A percentile compares a stretch with the other conserved stretches of the same genome.
Evolutionary conservation across 306 rosid genomes (phyloP).

Genomic region (Casuarina glauca): DNA sequence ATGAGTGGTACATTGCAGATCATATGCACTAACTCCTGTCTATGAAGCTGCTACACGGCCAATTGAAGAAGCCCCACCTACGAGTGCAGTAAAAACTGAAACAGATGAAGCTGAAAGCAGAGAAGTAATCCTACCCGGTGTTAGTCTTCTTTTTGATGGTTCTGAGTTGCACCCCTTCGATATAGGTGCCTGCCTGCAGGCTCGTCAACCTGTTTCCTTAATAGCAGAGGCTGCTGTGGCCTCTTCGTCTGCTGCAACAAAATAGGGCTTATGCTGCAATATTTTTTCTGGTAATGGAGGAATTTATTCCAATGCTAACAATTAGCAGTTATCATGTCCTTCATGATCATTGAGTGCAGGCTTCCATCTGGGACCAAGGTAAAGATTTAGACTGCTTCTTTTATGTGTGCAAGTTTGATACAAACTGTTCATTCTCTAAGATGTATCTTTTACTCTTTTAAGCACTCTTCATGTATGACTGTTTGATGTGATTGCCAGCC

Average conservation of each 20-base stretch:
- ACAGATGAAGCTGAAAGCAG: slow-evolving; percentile 73
- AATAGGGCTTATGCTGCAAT: slow-evolving; percentile 41
- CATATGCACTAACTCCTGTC: slow-evolving; percentile 60
- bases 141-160: slow-evolving; percentile 89
- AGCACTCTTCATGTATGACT: background rate
- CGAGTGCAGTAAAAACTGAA: slow-evolving; percentile 52
- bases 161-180: slow-evolving; percentile 84
- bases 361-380: slow-evolving; percentile 34
- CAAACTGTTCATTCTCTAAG: background rate
- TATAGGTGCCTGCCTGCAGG: slow-evolving; percentile 93
- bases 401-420: slow-evolving; percentile 4
- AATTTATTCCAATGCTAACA: slow-evolving; percentile 20
- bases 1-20: slow-evolving; percentile 58
- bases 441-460: background rate
- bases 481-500: background rate
- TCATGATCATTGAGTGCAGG: slow-evolving; percentile 5
- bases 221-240: slow-evolving; percentile 80
- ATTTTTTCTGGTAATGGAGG: slow-evolving; percentile 24
- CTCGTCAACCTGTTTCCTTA: slow-evolving; percentile 82
- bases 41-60: slow-evolving; percentile 60
- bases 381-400: slow-evolving; percentile 14
- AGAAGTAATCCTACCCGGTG: slow-evolving; percentile 87
- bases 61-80: slow-evolving; percentile 47
- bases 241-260: slow-evolving; percentile 58
- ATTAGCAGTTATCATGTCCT: slow-evolving; percentile 21